Evolutionary conservation across 2,329 filamentous ascomycete genomes (phyloP), one percentile per base, ranked within the genome.

Genomic region (Aspergillus aculeatinus): DNA sequence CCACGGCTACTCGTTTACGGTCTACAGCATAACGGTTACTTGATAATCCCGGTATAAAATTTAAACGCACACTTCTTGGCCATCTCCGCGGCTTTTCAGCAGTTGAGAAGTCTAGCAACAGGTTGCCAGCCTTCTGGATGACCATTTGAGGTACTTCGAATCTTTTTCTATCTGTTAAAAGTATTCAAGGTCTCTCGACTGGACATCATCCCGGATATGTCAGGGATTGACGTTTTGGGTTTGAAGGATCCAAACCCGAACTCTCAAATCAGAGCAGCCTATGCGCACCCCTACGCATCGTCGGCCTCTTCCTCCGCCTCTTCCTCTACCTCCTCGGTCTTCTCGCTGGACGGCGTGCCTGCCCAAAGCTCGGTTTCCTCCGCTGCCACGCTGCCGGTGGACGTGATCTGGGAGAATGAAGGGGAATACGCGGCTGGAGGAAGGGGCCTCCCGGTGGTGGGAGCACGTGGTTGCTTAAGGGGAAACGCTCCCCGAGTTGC

Each of bases 301-400:
- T 88, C 89, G 48, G 79, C 92, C 81, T 86, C 88, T 71, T 89
- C 89, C 59, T 90, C 89, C 67, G 86, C 89, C 60, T 92, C 90
- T 31, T 89, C 89, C 58, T 92, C 90, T 21, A 85, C 88, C 60
- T 85, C 87, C 58, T 95, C 91, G 35, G 83, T 92, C 68, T 95
- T 91, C 82, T 95, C 91, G 66, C 83, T 89, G 70, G 84, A 85
- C 71, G 75, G 76, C 47, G 72, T 82, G 54, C 88, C 87, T 58
- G 87, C 86, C 21, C 88, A 91, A 77, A 82, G 82, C 63, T 91
- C 89, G 57, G 86, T 89, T 68, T 87, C 88, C 62, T 87, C 87
- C 47, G 87, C 86, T 57, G 88, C 88, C 58, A 82, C 85, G 61
- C 82, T 83, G 71, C 84, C 85, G 60, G 85, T 85, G 63, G 83